phyloP scores from a whole-genome alignment of 2,329 filamentous ascomycete species.

The Pseudogymnoascus sp. region DNA sequence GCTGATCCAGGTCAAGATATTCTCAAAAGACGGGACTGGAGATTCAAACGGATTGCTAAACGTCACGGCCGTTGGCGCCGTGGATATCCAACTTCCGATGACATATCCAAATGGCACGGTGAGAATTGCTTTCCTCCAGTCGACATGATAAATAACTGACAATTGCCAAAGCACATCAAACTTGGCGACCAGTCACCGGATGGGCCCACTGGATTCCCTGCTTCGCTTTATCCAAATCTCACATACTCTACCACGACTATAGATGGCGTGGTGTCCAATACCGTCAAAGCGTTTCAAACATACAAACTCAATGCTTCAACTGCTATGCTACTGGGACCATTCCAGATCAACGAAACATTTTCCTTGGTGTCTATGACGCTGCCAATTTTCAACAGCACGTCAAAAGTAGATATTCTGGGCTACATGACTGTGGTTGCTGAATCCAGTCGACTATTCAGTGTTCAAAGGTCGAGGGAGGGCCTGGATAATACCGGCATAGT shows the following conservation, averaged over 20 bases:
- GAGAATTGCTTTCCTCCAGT: neutral
- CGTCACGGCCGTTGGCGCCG: constrained; percentile 43
- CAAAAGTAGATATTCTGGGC: constrained; percentile 57
- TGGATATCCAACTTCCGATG: constrained; percentile 54
- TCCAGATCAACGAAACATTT: constrained; percentile 59
- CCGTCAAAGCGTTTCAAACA: constrained; percentile 20
- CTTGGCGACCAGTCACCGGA: constrained; percentile 45
- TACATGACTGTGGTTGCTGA: constrained; percentile 77
- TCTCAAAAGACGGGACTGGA: constrained; percentile 57
- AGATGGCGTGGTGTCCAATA: neutral
- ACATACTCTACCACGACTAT: constrained; percentile 40
- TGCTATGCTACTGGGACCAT: constrained; percentile 68
- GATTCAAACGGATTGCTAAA: constrained; percentile 50
- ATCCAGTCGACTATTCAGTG: constrained; percentile 51
- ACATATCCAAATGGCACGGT: constrained; percentile 43
- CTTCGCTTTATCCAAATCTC: constrained; percentile 68
- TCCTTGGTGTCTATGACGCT: constrained; percentile 74
- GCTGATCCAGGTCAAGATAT: constrained; percentile 66
- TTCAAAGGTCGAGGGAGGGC: constrained; percentile 58
- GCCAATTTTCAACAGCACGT: constrained; percentile 62
- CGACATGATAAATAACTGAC: neutral
- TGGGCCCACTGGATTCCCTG: constrained; percentile 54
- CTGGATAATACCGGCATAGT: constrained; percentile 61
- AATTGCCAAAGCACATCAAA: constrained; percentile 29
- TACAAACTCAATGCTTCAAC: constrained; percentile 35